phyloP scores from a whole-genome alignment of 1,139 yeast genomes.

The Ogataea hybrid region DNA sequence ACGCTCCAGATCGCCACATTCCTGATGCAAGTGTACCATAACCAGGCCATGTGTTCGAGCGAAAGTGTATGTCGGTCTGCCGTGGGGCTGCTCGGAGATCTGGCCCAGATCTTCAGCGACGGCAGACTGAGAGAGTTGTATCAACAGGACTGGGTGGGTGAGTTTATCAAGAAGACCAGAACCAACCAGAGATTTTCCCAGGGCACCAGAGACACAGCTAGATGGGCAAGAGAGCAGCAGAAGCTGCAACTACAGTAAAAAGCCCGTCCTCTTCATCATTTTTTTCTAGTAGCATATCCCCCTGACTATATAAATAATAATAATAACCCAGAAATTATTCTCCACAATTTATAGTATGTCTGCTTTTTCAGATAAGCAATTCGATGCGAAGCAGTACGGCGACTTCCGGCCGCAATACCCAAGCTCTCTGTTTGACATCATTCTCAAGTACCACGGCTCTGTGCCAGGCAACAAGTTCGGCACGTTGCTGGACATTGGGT shows the following conservation, averaged over 20 bases:
- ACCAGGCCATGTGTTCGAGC: slow-evolving; percentile 41
- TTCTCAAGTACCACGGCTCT: slow-evolving; percentile 41
- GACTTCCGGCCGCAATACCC: slow-evolving; percentile 71
- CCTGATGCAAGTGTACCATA: slow-evolving; percentile 57
- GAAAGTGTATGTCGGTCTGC: slow-evolving; percentile 62
- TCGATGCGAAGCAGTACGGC: slow-evolving; percentile 57
- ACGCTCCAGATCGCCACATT: slow-evolving; percentile 71
- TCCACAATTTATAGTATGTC: slow-evolving; percentile 44
- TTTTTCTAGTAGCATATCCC: slow-evolving; percentile 2
- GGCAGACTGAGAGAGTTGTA: slow-evolving; percentile 68
- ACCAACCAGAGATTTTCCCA: slow-evolving; percentile 57
- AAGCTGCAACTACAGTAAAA: slow-evolving; percentile 44
- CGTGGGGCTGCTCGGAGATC: slow-evolving; percentile 88
- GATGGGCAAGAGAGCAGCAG: slow-evolving; percentile 95
- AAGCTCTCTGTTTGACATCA: slow-evolving; percentile 42
- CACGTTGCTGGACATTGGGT: slow-evolving; percentile 61
- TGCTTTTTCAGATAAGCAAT: slow-evolving; percentile 58
- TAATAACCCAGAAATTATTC: not conserved
- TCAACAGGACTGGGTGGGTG: slow-evolving; percentile 73
- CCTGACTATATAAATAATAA: slow-evolving; percentile 2
- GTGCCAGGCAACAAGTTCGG: slow-evolving; percentile 4
- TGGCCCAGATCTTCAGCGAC: slow-evolving; percentile 77
- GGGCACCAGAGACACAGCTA: slow-evolving; percentile 81
- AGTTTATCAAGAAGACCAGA: slow-evolving; percentile 73
- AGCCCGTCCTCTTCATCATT: slow-evolving; percentile 1